Conservation (phyloP, 305 asterid species). For the Plantago rigida region DNA sequence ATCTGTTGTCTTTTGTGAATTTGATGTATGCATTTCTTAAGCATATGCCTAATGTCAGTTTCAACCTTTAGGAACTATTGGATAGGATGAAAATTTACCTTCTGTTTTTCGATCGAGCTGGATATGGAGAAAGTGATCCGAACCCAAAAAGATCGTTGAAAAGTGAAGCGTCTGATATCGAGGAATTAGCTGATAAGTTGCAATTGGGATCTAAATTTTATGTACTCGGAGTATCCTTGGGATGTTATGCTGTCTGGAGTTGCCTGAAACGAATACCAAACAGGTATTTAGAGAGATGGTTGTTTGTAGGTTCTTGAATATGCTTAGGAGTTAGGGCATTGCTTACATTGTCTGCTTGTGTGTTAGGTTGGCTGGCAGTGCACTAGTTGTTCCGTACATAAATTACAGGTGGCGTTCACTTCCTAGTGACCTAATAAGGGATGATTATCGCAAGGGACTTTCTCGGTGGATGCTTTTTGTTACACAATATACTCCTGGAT, state of each 20-base stretch:
- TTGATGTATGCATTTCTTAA: not conserved
- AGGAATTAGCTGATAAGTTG: constrained; percentile 71
- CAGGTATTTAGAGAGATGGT: constrained; percentile 33
- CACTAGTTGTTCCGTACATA: constrained; percentile 70
- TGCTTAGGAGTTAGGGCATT: not conserved
- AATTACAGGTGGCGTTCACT: constrained; percentile 82
- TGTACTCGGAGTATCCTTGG: constrained; percentile 70
- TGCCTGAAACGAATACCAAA: constrained; percentile 65
- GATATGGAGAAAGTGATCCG: constrained; percentile 87
- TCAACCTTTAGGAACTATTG: constrained; percentile 53
- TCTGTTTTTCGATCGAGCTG: constrained; percentile 71
- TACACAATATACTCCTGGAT: constrained; percentile 47
- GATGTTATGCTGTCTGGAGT: constrained; percentile 82
- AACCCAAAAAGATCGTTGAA: constrained; percentile 66
- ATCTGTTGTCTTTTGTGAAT: not conserved
- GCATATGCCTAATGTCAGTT: constrained; percentile 28
- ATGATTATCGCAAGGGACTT: constrained; percentile 70
- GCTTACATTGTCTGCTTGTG: constrained; percentile 13
- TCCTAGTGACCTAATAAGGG: constrained; percentile 52
- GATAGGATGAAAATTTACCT: constrained; percentile 57
- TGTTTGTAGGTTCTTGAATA: not conserved
- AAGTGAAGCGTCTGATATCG: constrained; percentile 73
- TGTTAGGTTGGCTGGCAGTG: constrained; percentile 74
- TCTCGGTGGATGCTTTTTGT: constrained; percentile 45
- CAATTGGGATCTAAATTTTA: constrained; percentile 63